Evolutionary conservation across 1,284 basidiomycete genomes (phyloP).

Genomic region (Puccinia coronata): DNA sequence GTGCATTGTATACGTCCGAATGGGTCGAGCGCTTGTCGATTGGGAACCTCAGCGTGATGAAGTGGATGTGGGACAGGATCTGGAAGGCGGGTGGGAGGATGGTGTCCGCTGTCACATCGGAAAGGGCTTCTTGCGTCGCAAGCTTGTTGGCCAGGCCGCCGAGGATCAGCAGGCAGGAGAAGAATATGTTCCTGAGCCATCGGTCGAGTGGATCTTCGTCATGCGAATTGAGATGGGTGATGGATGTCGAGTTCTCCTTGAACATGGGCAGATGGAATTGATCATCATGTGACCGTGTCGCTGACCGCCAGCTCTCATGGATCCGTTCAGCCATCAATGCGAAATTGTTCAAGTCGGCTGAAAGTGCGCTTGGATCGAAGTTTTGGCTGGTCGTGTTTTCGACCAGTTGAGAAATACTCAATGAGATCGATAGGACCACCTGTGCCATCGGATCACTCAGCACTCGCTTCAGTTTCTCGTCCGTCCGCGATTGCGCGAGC

Average conservation of each 20-base stretch:
- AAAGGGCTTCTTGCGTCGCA: neutral
- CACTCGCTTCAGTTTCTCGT: neutral
- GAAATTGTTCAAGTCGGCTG: neutral
- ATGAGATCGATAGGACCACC: conserved; percentile 12
- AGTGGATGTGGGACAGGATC: conserved; percentile 10
- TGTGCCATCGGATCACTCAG: neutral
- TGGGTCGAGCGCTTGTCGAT: neutral
- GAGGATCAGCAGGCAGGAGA: conserved; percentile 8
- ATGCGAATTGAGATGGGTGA: too few species aligned
- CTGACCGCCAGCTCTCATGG: neutral
- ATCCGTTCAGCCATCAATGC: neutral
- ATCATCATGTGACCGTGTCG: too few species aligned
- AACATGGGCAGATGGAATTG: too few species aligned
- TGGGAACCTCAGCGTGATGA: conserved; percentile 14
- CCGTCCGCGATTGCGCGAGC: neutral
- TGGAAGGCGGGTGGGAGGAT: neutral
- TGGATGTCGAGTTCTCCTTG: too few species aligned
- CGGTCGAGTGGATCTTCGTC: too few species aligned
- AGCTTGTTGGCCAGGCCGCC: conserved; percentile 19
- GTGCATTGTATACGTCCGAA: neutral
- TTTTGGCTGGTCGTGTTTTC: neutral
- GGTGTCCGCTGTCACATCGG: neutral
- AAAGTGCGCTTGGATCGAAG: neutral
- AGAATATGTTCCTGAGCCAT: conserved; percentile 27
- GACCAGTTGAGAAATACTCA: conserved; percentile 9